Evolutionary conservation across 2,329 filamentous ascomycete genomes (phyloP).

Genomic region (Monosporascus sp.): DNA sequence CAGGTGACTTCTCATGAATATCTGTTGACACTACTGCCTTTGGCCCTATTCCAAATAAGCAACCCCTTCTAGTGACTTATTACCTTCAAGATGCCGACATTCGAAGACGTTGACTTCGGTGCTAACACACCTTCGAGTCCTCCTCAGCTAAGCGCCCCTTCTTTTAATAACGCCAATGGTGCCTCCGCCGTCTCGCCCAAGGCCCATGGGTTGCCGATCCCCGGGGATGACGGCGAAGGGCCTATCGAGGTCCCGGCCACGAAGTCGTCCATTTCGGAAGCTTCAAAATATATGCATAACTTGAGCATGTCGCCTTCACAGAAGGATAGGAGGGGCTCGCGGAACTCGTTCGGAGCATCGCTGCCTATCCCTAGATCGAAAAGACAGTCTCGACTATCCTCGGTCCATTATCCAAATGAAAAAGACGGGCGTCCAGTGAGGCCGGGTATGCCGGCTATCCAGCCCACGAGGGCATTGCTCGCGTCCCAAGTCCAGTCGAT

Average conservation of each 20-base stretch:
- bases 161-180: constrained; percentile 18
- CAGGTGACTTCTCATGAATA: too few species aligned
- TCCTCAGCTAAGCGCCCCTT: constrained; percentile 19
- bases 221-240: constrained; percentile 39
- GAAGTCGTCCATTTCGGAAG: constrained; percentile 64
- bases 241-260: constrained; percentile 67
- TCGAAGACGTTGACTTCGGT: constrained; percentile 52
- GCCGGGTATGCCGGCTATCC: constrained; percentile 54
- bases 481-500: constrained; percentile 67
- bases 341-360: constrained; percentile 71
- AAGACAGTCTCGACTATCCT: constrained; percentile 63
- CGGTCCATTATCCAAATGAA: constrained; percentile 42
- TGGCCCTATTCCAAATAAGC: too few species aligned
- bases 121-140: constrained; percentile 28
- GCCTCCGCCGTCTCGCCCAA: constrained; percentile 24
- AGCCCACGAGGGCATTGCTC: constrained; percentile 62
- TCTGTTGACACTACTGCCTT: too few species aligned
- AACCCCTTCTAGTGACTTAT: not conserved
- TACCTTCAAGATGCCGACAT: constrained; percentile 50
- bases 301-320: constrained; percentile 64
- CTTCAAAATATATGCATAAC: constrained; percentile 66
- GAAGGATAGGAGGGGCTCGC: constrained; percentile 62
- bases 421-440: constrained; percentile 41
- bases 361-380: constrained; percentile 69
- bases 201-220: constrained; percentile 33